Percentiles rank a stretch among this genome's conserved stretches.
Evolutionary conservation across 192 early-diverging fungal species (phyloP).

Genomic region (Coemansia sp.): DNA sequence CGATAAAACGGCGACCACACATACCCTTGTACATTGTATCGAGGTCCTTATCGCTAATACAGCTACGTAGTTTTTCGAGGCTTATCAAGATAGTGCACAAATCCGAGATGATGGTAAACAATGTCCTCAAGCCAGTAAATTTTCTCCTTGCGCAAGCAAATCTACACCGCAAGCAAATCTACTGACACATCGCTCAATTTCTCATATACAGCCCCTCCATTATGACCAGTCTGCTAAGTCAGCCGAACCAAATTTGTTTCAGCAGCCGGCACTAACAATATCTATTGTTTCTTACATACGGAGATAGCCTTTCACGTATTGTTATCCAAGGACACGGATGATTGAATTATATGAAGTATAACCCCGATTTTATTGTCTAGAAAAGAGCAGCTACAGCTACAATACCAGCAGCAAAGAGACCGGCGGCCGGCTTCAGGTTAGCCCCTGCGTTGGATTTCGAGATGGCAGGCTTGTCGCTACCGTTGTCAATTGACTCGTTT

Average conservation of each 20-base stretch:
- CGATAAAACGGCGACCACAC: constrained; percentile 16
- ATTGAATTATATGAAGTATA: not conserved
- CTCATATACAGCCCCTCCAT: constrained; percentile 55
- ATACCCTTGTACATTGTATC: constrained; percentile 26
- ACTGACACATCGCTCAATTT: constrained; percentile 65
- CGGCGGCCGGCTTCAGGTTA: constrained; percentile 17
- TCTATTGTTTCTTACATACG: constrained; percentile 31
- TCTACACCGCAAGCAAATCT: constrained; percentile 63
- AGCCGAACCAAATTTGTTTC: too few relatives aligned
- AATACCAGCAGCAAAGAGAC: constrained; percentile 22
- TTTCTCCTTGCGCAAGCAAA: constrained; percentile 60
- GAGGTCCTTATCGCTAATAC: constrained; percentile 8
- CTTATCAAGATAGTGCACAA: constrained; percentile 64
- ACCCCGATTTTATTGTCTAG: constrained; percentile 4
- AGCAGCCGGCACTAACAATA: constrained; percentile 54
- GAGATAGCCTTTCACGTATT: not conserved
- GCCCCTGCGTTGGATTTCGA: constrained; percentile 9
- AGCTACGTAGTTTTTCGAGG: constrained; percentile 28
- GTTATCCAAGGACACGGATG: not conserved
- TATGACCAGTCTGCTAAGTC: too few relatives aligned
- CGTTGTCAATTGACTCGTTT: not conserved
- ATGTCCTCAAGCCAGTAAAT: constrained; percentile 73
- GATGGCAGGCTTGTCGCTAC: not conserved
- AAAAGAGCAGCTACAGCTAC: constrained; percentile 21
- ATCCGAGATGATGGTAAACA: constrained; percentile 61